A percentile compares a stretch with the other conserved stretches of the same genome.
These are phyloP conservation scores for Fusarium humuli DNA, from an alignment of 2,329 filamentous ascomycete species.

Conservation along the genomic window DNA sequence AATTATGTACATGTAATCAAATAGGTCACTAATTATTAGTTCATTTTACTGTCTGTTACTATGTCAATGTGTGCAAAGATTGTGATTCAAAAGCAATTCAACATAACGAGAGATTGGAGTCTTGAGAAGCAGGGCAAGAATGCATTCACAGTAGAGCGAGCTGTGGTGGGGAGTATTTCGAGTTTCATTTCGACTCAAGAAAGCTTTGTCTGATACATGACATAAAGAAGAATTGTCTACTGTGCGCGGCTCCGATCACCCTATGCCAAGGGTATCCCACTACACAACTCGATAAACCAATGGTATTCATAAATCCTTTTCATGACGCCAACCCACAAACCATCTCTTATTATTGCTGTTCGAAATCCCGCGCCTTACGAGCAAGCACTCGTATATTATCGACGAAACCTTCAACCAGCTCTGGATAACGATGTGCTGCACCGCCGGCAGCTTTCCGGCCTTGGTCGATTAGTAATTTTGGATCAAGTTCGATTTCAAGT, in stretches of 20 bases:
- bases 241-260: neutral
- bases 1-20: neutral
- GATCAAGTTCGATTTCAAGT: slow-evolving; percentile 81
- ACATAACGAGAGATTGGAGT: neutral
- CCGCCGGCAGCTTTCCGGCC: slow-evolving; percentile 66
- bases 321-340: neutral
- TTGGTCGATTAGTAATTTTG: slow-evolving; percentile 72
- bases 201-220: neutral
- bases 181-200: neutral
- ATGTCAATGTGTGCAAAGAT: neutral
- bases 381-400: slow-evolving; percentile 76
- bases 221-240: neutral
- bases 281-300: neutral
- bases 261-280: neutral
- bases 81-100: neutral
- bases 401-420: slow-evolving; percentile 78
- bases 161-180: neutral
- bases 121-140: neutral
- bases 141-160: neutral
- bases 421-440: slow-evolving; percentile 70
- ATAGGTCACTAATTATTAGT: neutral
- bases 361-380: slow-evolving; percentile 54
- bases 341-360: neutral
- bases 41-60: neutral
- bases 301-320: slow-evolving; percentile 1